Conservation (phyloP, 2,329 filamentous ascomycete species). For the Dactylellina haptotyla region DNA sequence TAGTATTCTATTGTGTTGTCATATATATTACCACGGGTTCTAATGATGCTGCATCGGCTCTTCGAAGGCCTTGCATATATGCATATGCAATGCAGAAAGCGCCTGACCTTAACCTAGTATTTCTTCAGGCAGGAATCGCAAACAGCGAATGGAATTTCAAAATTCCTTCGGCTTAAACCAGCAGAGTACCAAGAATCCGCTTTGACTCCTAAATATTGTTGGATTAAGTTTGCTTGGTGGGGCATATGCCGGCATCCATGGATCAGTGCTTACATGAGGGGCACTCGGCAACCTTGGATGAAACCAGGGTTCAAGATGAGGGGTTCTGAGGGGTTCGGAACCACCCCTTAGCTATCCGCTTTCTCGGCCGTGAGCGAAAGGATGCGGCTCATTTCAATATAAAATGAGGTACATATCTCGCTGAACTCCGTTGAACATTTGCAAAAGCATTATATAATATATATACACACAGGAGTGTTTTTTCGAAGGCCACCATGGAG, state of each 20-base stretch:
- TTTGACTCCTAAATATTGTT: not conserved
- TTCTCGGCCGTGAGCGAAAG: not conserved
- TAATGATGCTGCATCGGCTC: too few species aligned
- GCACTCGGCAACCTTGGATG: too few species aligned
- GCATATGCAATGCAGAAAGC: too few species aligned
- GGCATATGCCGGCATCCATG: not conserved
- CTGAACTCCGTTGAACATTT: not conserved
- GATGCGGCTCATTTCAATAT: constrained; percentile 41
- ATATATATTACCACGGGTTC: too few species aligned
- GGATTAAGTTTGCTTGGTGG: constrained; percentile 4
- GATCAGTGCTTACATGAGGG: constrained; percentile 46
- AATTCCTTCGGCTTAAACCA: not conserved
- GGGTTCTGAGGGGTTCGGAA: constrained; percentile 6
- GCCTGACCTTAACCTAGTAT: too few species aligned
- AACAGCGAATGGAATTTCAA: not conserved
- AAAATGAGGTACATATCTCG: constrained; percentile 1
- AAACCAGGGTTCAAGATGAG: constrained; percentile 13
- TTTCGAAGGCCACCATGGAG: constrained; percentile 31
- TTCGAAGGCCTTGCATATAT: too few species aligned
- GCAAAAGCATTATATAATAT: not conserved
- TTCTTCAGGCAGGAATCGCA: too few species aligned
- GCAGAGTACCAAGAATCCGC: not conserved
- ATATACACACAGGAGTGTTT: not conserved
- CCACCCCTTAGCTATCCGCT: not conserved
- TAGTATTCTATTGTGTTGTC: too few species aligned